Evolutionary conservation across 768 basidiomycete species (phyloP), one percentile per base, ranked within the genome.

Genomic region (Pleurotus platypus): DNA sequence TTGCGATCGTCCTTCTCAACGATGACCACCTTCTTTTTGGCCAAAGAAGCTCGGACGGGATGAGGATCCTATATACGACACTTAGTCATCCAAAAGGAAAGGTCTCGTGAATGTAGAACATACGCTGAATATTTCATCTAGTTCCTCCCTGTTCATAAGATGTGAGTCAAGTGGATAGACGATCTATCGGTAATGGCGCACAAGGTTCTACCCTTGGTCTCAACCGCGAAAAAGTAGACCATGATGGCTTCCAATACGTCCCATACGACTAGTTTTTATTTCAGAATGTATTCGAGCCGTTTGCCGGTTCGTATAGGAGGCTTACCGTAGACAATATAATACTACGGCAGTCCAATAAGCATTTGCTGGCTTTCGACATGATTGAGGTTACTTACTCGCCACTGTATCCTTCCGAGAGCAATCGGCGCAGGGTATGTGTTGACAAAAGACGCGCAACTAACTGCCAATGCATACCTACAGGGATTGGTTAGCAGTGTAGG

Each of bases 391-490:
- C 68, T 57, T 58, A 74, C 72, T 62, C 56, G 70, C 74, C 73
- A 75, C 20, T 66, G 59, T 60, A 75, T 72, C 27, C 58, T 67
- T 49, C 66, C 65, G 16, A 75, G 64, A 6, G 69, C 73, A 47
- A 75, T 75, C 2, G 73, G 75, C 8, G 49, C 72, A 13, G 82
- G 81, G 54, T 80, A 85, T 9, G 75, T 75, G 62, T 82, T 84
- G 64, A 78, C 73, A 57, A 81, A 75, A 11, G 73, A 74, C 12
- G 76, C 76, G 35, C 70, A 70, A 55, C 72, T 76, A n/a, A 76
- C 75, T 3, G 72, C 72, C 20, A 79, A 69, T 1, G 72, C 73
- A 58, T 78, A 76, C 27, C 75, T 77, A 58, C 30, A 11, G 11
- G 11, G 2, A 35, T 35, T 11, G 30, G 8, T 35, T 11, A 35